phyloP scores from a whole-genome alignment of 148 eudicot genomes.

The Spergularia marina region DNA sequence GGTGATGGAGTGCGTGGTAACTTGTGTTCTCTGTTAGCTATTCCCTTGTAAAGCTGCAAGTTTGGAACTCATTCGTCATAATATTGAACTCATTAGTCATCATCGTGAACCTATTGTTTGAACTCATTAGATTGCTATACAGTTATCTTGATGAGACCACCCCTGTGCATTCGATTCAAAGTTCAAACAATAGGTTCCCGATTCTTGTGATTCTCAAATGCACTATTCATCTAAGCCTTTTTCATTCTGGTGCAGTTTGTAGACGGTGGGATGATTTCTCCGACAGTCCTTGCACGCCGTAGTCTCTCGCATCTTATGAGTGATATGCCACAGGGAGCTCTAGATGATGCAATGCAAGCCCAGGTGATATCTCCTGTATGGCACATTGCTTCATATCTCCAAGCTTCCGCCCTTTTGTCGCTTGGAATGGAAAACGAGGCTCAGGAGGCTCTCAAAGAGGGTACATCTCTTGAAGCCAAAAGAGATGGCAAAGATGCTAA shows the following conservation, averaged over 20 bases:
- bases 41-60: too few species aligned
- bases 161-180: too few species aligned
- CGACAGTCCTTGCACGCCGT: slow-evolving; percentile 61
- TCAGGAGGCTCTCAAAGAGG: slow-evolving; percentile 54
- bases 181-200: too few species aligned
- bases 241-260: slow-evolving; percentile 42
- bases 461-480: slow-evolving; percentile 52
- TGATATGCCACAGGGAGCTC: slow-evolving; percentile 61
- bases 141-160: too few species aligned
- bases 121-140: too few species aligned
- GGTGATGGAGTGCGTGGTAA: too few species aligned
- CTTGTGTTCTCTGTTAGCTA: too few species aligned
- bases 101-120: too few species aligned
- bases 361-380: slow-evolving; percentile 63
- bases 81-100: too few species aligned
- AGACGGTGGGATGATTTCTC: slow-evolving; percentile 59
- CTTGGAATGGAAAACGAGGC: slow-evolving; percentile 61
- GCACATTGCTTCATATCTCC: slow-evolving; percentile 60
- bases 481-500: slow-evolving; percentile 30
- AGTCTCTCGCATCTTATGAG: slow-evolving; percentile 60
- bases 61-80: too few species aligned
- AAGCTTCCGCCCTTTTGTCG: slow-evolving; percentile 56
- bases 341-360: slow-evolving; percentile 73
- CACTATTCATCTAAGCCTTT: neutral
- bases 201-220: too few species aligned